A percentile compares a stretch with the other conserved stretches of the same genome.
Conservation (phyloP, 2,329 filamentous ascomycete genomes). For the Phyllosticta citriasiana region DNA sequence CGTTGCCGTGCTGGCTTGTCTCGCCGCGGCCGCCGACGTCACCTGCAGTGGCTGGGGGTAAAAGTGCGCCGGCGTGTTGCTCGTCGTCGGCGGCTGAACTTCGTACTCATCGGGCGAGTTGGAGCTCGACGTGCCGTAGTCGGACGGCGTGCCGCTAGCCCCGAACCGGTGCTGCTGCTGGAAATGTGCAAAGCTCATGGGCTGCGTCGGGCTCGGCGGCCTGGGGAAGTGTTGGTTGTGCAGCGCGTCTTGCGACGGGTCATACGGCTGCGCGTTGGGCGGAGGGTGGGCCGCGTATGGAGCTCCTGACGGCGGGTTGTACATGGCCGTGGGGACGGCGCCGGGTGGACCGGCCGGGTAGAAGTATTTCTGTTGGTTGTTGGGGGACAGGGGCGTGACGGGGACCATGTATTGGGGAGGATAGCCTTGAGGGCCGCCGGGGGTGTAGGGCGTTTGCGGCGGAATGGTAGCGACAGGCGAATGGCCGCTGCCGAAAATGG, state of each 20-base stretch:
- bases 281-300: constrained; percentile 12
- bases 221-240: constrained; percentile 13
- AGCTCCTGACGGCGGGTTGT: constrained; percentile 4
- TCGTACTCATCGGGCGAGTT: neutral
- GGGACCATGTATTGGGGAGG: constrained; percentile 1
- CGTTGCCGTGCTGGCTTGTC: neutral
- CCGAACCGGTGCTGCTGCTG: constrained; percentile 11
- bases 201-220: constrained; percentile 9
- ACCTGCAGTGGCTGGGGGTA: constrained; percentile 21
- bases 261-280: constrained; percentile 16
- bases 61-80: constrained; percentile 25
- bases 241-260: constrained; percentile 15
- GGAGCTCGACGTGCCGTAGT: constrained; percentile 8
- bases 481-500: neutral
- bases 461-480: neutral
- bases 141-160: constrained; percentile 4
- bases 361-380: constrained; percentile 9
- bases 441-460: constrained; percentile 3
- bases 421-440: neutral
- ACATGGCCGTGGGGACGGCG: constrained; percentile 14
- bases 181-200: constrained; percentile 14
- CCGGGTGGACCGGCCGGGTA: constrained; percentile 2
- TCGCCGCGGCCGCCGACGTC: neutral
- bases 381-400: constrained; percentile 1
- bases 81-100: constrained; percentile 13